These are phyloP conservation scores for Pestalotiopsis sp. DNA, from an alignment of 2,329 filamentous ascomycete genomes.

Conservation along the genomic window DNA sequence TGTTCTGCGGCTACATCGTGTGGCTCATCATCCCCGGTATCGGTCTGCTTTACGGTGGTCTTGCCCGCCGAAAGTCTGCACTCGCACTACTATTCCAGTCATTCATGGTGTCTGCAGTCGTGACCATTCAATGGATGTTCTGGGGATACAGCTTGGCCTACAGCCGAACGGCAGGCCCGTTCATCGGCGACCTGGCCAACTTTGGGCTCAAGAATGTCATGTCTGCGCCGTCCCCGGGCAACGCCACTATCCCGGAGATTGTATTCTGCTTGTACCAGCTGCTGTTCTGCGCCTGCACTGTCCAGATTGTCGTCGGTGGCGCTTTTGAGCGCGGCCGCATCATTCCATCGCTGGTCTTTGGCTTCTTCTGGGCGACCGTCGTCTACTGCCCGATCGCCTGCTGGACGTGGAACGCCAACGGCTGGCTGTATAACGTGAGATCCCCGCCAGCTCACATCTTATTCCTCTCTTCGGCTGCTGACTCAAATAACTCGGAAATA, in stretches of 20 bases:
- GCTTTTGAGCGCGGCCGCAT: constrained; percentile 40
- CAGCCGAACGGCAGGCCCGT: constrained; percentile 36
- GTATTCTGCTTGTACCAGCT: constrained; percentile 40
- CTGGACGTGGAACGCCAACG: constrained; percentile 60
- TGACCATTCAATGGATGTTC: constrained; percentile 50
- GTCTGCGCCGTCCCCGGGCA: constrained; percentile 39
- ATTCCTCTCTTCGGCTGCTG: background rate
- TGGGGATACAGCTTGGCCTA: constrained; percentile 48
- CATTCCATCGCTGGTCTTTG: constrained; percentile 60
- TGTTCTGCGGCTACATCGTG: constrained; percentile 62
- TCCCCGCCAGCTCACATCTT: constrained; percentile 31
- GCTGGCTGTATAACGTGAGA: constrained; percentile 65
- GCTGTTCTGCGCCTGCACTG: constrained; percentile 40
- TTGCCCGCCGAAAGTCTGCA: constrained; percentile 39
- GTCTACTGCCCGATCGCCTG: constrained; percentile 47
- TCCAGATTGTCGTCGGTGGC: constrained; percentile 42
- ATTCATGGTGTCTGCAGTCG: constrained; percentile 47
- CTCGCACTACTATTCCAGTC: constrained; percentile 51
- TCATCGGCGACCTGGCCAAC: constrained; percentile 38
- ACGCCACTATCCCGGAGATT: constrained; percentile 39
- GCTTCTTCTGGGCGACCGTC: constrained; percentile 65
- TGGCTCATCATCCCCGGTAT: constrained; percentile 59
- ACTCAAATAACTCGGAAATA: background rate
- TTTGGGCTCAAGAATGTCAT: constrained; percentile 38
- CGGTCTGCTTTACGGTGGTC: constrained; percentile 41